Evolutionary conservation across 768 basidiomycete genomes (phyloP).

Genomic region (Pleurotus tuber-regium): DNA sequence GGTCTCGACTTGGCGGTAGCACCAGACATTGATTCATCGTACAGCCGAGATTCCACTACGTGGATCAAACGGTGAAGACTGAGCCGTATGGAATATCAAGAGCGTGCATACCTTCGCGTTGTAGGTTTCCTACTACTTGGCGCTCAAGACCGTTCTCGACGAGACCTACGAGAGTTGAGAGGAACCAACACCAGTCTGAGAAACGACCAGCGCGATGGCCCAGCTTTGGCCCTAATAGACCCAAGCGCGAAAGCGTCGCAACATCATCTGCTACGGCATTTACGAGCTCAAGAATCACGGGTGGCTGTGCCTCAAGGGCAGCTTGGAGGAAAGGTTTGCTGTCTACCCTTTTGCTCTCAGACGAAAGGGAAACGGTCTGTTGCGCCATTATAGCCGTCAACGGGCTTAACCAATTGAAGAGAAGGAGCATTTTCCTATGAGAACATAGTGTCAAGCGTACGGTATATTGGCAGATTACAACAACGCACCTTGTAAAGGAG

Average conservation of each 20-base stretch:
- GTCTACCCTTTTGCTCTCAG: conserved; percentile 36
- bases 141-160: conserved; percentile 84
- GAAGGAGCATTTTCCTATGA: conserved; percentile 69
- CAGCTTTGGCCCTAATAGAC: conserved; percentile 59
- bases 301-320: conserved; percentile 76
- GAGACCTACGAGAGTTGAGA: conserved; percentile 73
- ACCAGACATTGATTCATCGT: conserved; percentile 68
- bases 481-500: conserved; percentile 67
- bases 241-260: conserved; percentile 71
- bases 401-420: conserved; percentile 85
- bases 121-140: conserved; percentile 61
- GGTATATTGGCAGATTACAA: neutral
- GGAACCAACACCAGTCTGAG: conserved; percentile 86
- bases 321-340: conserved; percentile 66
- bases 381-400: conserved; percentile 69
- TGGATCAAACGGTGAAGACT: conserved; percentile 8
- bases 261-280: conserved; percentile 76
- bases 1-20: conserved; percentile 70
- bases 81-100: neutral
- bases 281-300: conserved; percentile 75
- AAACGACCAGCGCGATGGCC: conserved; percentile 73
- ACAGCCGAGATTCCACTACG: conserved; percentile 70
- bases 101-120: conserved; percentile 52
- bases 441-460: neutral
- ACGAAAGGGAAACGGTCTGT: conserved; percentile 61